Evolutionary conservation across 2,329 filamentous ascomycete genomes (phyloP).

Genomic region (Clarireedia sp.): DNA sequence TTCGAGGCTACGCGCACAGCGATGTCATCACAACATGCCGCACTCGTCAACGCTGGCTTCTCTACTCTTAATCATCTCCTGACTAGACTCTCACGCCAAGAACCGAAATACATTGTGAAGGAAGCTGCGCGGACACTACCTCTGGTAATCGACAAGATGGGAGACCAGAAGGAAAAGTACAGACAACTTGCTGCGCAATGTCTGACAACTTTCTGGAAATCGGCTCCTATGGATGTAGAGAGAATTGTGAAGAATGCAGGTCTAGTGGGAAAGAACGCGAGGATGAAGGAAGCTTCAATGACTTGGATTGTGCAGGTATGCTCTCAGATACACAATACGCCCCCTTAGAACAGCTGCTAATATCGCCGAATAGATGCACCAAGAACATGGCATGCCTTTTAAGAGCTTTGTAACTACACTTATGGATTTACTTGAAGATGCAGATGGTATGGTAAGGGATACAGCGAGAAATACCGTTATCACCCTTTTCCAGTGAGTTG

Average conservation of each 20-base stretch:
- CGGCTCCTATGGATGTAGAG: conserved; percentile 67
- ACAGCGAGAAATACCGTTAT: conserved; percentile 76
- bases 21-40: conserved; percentile 67
- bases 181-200: conserved; percentile 66
- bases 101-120: conserved; percentile 63
- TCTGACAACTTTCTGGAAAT: conserved; percentile 68
- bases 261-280: conserved; percentile 70
- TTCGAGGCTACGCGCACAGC: conserved; percentile 77
- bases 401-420: conserved; percentile 73
- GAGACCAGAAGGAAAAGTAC: conserved; percentile 81
- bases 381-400: conserved; percentile 71
- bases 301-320: conserved; percentile 72
- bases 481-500: conserved; percentile 67
- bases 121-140: conserved; percentile 66
- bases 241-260: conserved; percentile 69
- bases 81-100: conserved; percentile 78
- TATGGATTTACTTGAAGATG: conserved; percentile 83
- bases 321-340: neutral
- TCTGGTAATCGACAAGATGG: conserved; percentile 73
- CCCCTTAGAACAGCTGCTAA: neutral
- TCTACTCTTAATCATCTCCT: conserved; percentile 81
- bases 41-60: conserved; percentile 74
- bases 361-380: conserved; percentile 56
- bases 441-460: conserved; percentile 80
- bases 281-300: conserved; percentile 79